phyloP scores from a whole-genome alignment of 2,329 filamentous ascomycete species.

The Cryphonectria radicalis region DNA sequence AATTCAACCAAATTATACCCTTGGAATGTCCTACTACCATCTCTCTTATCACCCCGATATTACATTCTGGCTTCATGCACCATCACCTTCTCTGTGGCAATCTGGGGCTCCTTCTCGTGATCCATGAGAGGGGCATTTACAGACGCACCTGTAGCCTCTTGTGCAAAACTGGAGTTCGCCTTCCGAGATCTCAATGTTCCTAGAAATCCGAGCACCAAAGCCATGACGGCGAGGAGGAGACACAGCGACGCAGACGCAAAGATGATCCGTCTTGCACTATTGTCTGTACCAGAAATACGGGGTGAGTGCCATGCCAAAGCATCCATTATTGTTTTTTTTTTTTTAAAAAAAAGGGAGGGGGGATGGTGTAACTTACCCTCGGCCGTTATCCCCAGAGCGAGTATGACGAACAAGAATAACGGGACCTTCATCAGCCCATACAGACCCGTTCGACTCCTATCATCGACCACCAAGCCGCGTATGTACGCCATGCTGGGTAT shows the following conservation, averaged over 20 bases:
- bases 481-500: constrained; percentile 40
- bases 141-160: neutral
- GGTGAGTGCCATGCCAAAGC: neutral
- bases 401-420: constrained; percentile 31
- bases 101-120: neutral
- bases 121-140: neutral
- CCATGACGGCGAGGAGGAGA: constrained; percentile 18
- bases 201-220: constrained; percentile 20
- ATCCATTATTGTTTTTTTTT: neutral
- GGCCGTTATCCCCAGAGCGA: constrained; percentile 27
- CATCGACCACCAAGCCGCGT: constrained; percentile 37
- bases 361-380: constrained; percentile 22
- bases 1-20: constrained; percentile 13
- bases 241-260: constrained; percentile 24
- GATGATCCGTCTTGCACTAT: constrained; percentile 20
- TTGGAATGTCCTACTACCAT: neutral
- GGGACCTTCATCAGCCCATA: constrained; percentile 37
- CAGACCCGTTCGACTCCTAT: constrained; percentile 36
- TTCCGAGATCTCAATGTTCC: neutral
- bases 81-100: neutral
- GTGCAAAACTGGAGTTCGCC: too few relatives aligned
- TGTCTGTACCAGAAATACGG: constrained; percentile 15
- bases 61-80: neutral
- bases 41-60: neutral
- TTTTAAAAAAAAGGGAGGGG: too few relatives aligned